These are phyloP conservation scores for Sisymbrium irio DNA, from an alignment of 345 rosid genomes.

Conservation along the genomic window DNA sequence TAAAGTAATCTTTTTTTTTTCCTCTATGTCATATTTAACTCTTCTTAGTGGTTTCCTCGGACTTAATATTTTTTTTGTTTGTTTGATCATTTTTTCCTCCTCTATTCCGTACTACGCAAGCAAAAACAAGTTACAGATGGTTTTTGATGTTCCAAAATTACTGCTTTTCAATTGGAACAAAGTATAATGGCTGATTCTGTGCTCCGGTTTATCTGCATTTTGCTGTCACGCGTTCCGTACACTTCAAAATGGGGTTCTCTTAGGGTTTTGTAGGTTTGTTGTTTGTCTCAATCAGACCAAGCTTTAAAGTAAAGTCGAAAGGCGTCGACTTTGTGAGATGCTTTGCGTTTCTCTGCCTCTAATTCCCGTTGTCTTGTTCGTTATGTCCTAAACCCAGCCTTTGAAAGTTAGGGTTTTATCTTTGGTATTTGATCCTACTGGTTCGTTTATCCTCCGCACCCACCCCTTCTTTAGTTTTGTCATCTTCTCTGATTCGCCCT, in stretches of 20 bases:
- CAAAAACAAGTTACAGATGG: background rate
- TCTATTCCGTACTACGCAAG: conserved; percentile 22
- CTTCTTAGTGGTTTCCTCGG: background rate
- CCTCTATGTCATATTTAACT: background rate
- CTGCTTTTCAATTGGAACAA: background rate
- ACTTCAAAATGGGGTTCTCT: background rate
- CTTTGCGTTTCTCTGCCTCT: background rate
- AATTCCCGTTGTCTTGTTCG: background rate
- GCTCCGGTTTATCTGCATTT: background rate
- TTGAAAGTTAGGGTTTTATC: background rate
- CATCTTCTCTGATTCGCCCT: background rate
- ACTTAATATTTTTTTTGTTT: background rate
- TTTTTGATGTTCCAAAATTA: background rate
- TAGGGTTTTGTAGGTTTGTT: background rate
- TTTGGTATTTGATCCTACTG: background rate
- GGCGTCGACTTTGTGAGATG: background rate
- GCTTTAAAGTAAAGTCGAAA: background rate
- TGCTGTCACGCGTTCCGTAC: conserved; percentile 4
- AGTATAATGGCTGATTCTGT: background rate
- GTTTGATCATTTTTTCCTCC: conserved; percentile 2
- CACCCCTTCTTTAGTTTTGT: background rate
- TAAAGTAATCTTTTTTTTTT: background rate
- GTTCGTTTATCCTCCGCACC: background rate
- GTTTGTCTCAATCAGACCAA: background rate
- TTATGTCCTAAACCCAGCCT: background rate